Base-by-base conservation (phyloP, 169 alveolate species). In the Cryptosporidium sp. region DNA sequence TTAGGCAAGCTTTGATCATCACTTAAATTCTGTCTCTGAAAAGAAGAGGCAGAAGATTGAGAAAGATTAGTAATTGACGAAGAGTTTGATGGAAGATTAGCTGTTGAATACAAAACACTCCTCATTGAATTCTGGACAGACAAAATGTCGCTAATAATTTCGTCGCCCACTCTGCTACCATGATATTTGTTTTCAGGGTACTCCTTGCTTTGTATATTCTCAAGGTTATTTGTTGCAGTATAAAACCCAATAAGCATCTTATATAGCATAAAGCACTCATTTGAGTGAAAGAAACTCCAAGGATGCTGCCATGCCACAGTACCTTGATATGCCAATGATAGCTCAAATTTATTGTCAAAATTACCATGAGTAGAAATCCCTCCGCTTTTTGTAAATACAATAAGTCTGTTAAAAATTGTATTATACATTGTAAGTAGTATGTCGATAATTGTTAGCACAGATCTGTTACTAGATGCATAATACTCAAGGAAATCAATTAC, bases 221-320 rank as follows among this genome's bases (percentile, higher is more conserved):
- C 74, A 14, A 80, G 48, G 37, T 31, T 43, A 65, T 62, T 62
- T 26, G 89, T 80, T 23, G 73, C 89, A 18, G 75, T 35, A 80
- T 80, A 80, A 62, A 80, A 80, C 8, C 89, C 89, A 43, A 80
- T 80, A 26, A 80, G 62, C 89, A 80, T 80, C 68, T 80, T 80
- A 50, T 39, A 80, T 29, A 80, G 48, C 59, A 65, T 43, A 16
- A 80, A 62, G n/a, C 89, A 80, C n/a, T 80, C 89, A 29, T 80
- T 59, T 9, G 89, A 80, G 26, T 80, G 89, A 26, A 80, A 80
- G 41, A 80, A 80, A 45, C 89, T 80, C 89, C 89, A 80, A 6
- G 89, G 89, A 29, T 80, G 89, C 23, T 80, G 89, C 89, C 89
- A 80, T 14, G 89, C 50, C 8, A 80, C 89, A 41, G 80, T 80